Percentiles rank a stretch among this genome's conserved stretches.
phyloP scores from a whole-genome alignment of 2,329 filamentous ascomycete species.

The Cercospora canescens region DNA sequence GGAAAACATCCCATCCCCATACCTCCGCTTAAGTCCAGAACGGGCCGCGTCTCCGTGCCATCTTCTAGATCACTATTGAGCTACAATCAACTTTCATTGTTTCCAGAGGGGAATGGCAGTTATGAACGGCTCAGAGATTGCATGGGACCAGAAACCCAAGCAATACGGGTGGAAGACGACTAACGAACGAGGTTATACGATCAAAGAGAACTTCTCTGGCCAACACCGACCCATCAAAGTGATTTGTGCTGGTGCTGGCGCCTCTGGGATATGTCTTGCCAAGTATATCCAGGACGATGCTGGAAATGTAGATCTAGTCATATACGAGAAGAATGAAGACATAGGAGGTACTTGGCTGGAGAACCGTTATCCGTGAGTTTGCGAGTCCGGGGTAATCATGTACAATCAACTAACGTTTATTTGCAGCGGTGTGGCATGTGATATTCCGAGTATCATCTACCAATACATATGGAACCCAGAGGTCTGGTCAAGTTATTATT shows the following conservation, averaged over 20 bases:
- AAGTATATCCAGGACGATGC: constrained; percentile 5
- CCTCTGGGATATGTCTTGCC: constrained; percentile 7
- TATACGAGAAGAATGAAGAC: constrained; percentile 42
- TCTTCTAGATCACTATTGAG: not conserved
- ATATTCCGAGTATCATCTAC: constrained; percentile 32
- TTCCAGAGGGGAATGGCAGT: not conserved
- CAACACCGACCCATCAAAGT: not conserved
- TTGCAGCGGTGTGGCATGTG: constrained; percentile 11
- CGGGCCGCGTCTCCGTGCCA: not conserved
- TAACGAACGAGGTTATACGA: not conserved
- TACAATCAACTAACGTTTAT: not conserved
- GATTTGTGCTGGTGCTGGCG: constrained; percentile 8
- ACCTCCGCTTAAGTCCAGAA: not conserved
- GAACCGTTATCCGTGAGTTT: constrained; percentile 36
- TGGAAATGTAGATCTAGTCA: constrained; percentile 32
- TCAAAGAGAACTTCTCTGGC: not conserved
- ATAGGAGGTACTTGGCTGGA: constrained; percentile 42
- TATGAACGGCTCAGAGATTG: not conserved
- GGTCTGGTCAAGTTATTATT: constrained; percentile 38
- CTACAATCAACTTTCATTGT: not conserved
- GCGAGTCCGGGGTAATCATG: not conserved
- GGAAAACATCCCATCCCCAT: not conserved
- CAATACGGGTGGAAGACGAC: not conserved
- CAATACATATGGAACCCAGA: constrained; percentile 39
- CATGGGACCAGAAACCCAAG: not conserved